phyloP scores from a whole-genome alignment of 129 eudicot genomes.

The Mikania micrantha region DNA sequence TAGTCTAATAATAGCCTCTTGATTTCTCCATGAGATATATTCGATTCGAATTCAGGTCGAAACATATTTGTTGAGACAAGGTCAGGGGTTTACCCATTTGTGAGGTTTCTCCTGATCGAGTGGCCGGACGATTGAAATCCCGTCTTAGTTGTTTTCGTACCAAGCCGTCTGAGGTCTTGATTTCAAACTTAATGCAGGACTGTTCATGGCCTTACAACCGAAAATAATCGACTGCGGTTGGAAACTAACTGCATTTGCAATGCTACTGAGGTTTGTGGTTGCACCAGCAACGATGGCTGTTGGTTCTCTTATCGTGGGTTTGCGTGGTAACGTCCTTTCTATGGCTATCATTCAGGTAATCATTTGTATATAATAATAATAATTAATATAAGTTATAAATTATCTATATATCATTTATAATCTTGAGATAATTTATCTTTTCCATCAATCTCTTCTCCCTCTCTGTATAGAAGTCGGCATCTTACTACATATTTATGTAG shows the following conservation, averaged over 20 bases:
- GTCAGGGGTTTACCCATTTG: background rate
- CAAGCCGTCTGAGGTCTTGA: no score
- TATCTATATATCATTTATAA: no score
- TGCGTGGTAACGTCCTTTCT: conserved; percentile 42
- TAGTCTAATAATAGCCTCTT: no score
- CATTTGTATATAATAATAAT: background rate
- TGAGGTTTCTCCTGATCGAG: background rate
- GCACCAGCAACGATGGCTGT: conserved; percentile 50
- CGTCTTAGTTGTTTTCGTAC: no score
- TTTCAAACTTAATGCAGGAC: conserved; percentile 38
- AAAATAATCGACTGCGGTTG: conserved; percentile 63
- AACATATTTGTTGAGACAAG: no score
- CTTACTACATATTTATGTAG: no score
- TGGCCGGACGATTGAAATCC: background rate
- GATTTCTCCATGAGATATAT: no score
- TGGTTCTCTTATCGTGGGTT: conserved; percentile 39
- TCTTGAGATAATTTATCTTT: no score
- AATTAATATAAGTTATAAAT: no score
- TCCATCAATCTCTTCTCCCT: no score
- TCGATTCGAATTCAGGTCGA: no score
- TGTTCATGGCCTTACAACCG: conserved; percentile 64
- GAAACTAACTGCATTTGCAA: conserved; percentile 32
- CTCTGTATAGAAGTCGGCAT: no score
- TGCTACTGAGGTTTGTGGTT: conserved; percentile 48
- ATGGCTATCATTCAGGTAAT: conserved; percentile 60